Conservation (phyloP, 768 basidiomycete genomes). For the Omphalotus guepiniiformis region DNA sequence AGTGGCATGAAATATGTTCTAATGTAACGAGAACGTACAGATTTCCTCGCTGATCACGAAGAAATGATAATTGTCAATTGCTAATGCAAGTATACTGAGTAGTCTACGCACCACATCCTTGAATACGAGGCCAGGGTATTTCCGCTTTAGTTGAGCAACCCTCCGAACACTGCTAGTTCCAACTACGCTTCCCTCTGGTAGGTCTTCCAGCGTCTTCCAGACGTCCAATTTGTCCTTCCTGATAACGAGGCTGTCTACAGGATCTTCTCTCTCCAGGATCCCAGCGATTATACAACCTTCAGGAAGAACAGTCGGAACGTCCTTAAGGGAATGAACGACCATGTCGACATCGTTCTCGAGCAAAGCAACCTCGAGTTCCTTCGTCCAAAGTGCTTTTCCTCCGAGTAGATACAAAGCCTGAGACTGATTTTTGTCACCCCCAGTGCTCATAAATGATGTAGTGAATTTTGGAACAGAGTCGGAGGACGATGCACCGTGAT, state of each 20-base stretch:
- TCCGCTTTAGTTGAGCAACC: conserved; percentile 83
- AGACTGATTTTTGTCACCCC: conserved; percentile 88
- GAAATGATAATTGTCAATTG: neutral
- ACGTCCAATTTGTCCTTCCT: conserved; percentile 53
- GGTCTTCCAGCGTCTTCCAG: conserved; percentile 73
- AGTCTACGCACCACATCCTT: conserved; percentile 79
- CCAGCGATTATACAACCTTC: conserved; percentile 82
- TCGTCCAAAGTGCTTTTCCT: conserved; percentile 94
- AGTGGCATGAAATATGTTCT: neutral
- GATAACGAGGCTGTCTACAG: conserved; percentile 84
- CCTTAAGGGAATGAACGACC: conserved; percentile 91
- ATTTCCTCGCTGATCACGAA: conserved; percentile 68
- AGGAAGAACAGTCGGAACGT: conserved; percentile 86
- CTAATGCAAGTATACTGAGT: neutral
- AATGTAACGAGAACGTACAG: conserved; percentile 47
- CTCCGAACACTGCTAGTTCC: conserved; percentile 93
- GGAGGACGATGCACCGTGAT: conserved; percentile 35
- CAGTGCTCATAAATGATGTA: conserved; percentile 53
- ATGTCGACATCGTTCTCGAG: conserved; percentile 74
- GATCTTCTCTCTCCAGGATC: conserved; percentile 83
- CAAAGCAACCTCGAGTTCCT: conserved; percentile 88
- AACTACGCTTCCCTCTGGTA: conserved; percentile 87
- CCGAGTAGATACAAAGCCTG: conserved; percentile 84
- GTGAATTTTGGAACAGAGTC: conserved; percentile 38
- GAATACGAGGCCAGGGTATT: conserved; percentile 73